Conservation (phyloP, 306 rosid genomes). For the Geum urbanum region DNA sequence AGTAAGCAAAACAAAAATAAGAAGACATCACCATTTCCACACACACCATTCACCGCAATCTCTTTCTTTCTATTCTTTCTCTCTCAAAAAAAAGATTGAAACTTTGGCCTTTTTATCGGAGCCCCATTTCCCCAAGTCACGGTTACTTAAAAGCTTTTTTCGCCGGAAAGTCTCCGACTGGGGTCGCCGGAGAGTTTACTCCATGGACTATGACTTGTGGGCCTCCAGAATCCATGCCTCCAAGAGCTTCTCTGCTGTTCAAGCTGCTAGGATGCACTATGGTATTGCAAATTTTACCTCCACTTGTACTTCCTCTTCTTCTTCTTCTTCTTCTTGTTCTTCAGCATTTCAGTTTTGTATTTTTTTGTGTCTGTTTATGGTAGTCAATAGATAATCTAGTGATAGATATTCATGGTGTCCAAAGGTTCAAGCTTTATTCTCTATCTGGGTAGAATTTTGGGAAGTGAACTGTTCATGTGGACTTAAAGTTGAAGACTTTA, state of each 20-base stretch:
- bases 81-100: not conserved
- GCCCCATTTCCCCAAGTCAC: constrained; percentile 9
- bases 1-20: constrained; percentile 19
- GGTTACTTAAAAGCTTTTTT: constrained; percentile 4
- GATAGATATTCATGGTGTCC: not conserved
- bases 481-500: not conserved
- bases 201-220: constrained; percentile 76
- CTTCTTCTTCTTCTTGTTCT: constrained; percentile 6
- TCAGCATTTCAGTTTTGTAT: constrained; percentile 14
- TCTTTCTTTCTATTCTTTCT: not conserved
- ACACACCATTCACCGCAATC: constrained; percentile 16
- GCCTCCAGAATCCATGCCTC: constrained; percentile 50
- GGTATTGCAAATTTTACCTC: constrained; percentile 36
- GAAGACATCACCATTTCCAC: constrained; percentile 21
- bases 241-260: constrained; percentile 57
- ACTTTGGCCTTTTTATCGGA: constrained; percentile 8
- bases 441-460: constrained; percentile 4
- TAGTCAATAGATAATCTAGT: not conserved
- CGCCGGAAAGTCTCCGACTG: constrained; percentile 14
- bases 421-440: not conserved
- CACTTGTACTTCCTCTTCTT: too few relatives aligned
- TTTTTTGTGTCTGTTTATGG: not conserved
- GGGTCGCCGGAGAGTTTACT: constrained; percentile 20
- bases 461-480: not conserved
- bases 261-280: constrained; percentile 59